Evolutionary conservation across 371 early-diverging fungal genomes (phyloP).

Genomic region (Lichtheimia hyalospora): DNA sequence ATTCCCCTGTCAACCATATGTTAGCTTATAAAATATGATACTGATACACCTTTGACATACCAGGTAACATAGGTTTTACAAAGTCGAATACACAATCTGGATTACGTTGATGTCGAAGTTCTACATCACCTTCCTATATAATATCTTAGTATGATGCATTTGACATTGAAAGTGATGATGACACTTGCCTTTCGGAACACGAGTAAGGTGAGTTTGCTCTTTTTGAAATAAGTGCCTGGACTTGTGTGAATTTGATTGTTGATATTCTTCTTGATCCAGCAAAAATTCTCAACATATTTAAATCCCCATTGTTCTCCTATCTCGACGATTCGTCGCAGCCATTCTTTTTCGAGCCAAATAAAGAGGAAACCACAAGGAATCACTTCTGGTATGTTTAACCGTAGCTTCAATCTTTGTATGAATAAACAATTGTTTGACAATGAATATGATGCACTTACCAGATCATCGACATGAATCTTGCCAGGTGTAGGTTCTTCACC

Average conservation of each 20-base stretch:
- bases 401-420: conserved; percentile 25
- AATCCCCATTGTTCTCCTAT: conserved; percentile 83
- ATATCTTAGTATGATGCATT: background rate
- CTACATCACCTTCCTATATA: conserved; percentile 72
- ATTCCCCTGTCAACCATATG: conserved; percentile 38
- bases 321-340: conserved; percentile 74
- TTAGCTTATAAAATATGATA: background rate
- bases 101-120: conserved; percentile 89
- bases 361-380: conserved; percentile 83
- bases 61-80: conserved; percentile 65
- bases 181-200: conserved; percentile 77
- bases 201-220: conserved; percentile 82
- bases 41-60: conserved; percentile 16
- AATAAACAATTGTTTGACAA: background rate
- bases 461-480: conserved; percentile 65
- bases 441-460: conserved; percentile 39
- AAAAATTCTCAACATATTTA: conserved; percentile 93
- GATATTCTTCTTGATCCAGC: conserved; percentile 85
- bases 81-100: conserved; percentile 94
- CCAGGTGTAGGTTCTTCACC: conserved; percentile 68
- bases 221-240: conserved; percentile 71
- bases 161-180: background rate
- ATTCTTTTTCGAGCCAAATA: conserved; percentile 91
- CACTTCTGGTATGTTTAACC: conserved; percentile 59
- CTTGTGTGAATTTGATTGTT: conserved; percentile 79